A percentile compares a stretch with the other conserved stretches of the same genome.
Conservation (phyloP, 2,329 filamentous ascomycete species). For the Aspergillus eucalypticola region DNA sequence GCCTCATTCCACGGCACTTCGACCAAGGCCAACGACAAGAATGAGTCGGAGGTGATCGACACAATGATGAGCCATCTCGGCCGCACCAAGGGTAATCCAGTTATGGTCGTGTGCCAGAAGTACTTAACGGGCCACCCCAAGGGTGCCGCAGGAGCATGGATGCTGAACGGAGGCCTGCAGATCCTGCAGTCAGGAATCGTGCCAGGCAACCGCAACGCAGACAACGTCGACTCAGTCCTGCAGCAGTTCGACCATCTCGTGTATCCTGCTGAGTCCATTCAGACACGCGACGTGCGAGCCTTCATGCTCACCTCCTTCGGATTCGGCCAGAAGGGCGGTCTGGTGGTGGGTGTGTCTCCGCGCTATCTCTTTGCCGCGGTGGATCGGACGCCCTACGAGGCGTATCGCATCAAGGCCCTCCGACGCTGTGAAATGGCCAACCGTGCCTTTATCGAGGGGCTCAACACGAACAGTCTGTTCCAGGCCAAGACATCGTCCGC, state of each 20-base stretch:
- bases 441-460: neutral
- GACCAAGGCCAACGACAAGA: constrained; percentile 97
- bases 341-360: neutral
- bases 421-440: neutral
- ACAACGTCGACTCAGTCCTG: constrained; percentile 91
- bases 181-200: constrained; percentile 89
- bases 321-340: constrained; percentile 1
- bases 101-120: constrained; percentile 96
- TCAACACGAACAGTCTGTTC: neutral
- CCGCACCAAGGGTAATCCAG: constrained; percentile 87
- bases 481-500: neutral
- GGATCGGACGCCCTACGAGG: neutral
- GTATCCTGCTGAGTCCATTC: neutral
- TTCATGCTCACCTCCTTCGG: constrained; percentile 1
- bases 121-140: constrained; percentile 96
- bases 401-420: neutral
- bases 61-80: constrained; percentile 89
- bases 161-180: constrained; percentile 95
- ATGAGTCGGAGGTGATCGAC: constrained; percentile 92
- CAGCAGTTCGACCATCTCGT: constrained; percentile 79
- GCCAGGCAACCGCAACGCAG: constrained; percentile 91
- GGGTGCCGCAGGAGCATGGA: constrained; percentile 96
- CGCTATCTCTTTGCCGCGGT: constrained; percentile 1
- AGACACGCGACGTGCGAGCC: neutral
- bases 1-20: constrained; percentile 98